Percentiles rank a stretch among this genome's conserved stretches.
phyloP scores from a whole-genome alignment of 306 rosid species.

The Argentina anserina region DNA sequence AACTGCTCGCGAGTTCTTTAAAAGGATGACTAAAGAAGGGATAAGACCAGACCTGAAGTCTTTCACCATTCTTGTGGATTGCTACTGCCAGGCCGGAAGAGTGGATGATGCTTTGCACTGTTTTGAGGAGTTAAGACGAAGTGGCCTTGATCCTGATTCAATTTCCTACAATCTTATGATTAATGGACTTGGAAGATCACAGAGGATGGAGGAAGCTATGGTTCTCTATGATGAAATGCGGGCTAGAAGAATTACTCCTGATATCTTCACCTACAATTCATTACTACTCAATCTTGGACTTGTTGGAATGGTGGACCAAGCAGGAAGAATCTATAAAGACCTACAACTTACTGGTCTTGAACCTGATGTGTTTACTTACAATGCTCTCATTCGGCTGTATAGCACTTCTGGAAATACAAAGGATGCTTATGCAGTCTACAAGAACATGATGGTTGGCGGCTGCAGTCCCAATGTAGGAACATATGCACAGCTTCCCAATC shows the following conservation, averaged over 20 bases:
- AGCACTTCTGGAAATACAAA: slow-evolving; percentile 63
- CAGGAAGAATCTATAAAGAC: slow-evolving; percentile 69
- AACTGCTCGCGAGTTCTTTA: slow-evolving; percentile 57
- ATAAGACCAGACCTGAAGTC: slow-evolving; percentile 88
- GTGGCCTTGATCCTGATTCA: slow-evolving; percentile 74
- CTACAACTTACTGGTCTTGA: slow-evolving; percentile 67
- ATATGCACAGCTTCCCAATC: slow-evolving; percentile 81
- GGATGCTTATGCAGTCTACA: slow-evolving; percentile 67
- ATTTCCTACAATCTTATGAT: slow-evolving; percentile 72
- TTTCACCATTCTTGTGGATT: slow-evolving; percentile 78
- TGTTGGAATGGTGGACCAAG: slow-evolving; percentile 78
- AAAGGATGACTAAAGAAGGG: slow-evolving; percentile 77
- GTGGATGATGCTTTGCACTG: slow-evolving; percentile 70
- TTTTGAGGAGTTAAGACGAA: slow-evolving; percentile 74
- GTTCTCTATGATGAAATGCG: slow-evolving; percentile 72
- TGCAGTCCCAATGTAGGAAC: slow-evolving; percentile 74
- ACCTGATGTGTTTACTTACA: slow-evolving; percentile 87
- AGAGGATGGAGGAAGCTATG: slow-evolving; percentile 67
- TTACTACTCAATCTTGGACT: slow-evolving; percentile 73
- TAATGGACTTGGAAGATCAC: slow-evolving; percentile 75
- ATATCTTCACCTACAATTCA: slow-evolving; percentile 80
- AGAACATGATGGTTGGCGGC: slow-evolving; percentile 91
- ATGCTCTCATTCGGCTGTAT: slow-evolving; percentile 89
- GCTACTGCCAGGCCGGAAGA: slow-evolving; percentile 59
- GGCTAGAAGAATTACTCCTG: slow-evolving; percentile 60